Evolutionary conservation across 345 rosid species (phyloP).

Genomic region (Rubroshorea leprosula): DNA sequence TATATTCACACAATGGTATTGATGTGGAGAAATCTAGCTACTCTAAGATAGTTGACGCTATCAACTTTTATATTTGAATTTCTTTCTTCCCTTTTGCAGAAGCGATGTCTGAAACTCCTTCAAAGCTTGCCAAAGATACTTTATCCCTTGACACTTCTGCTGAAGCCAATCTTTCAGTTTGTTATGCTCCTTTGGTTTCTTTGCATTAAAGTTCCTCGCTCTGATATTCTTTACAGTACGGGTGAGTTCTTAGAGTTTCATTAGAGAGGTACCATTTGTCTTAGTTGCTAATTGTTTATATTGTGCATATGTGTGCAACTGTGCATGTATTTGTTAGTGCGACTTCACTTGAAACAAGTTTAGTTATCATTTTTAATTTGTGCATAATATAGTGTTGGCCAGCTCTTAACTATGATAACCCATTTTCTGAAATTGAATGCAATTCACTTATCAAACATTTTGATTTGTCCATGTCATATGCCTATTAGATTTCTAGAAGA

Average conservation of each 20-base stretch:
- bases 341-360: background rate
- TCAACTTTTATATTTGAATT: background rate
- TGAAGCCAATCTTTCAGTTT: constrained; percentile 82
- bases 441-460: background rate
- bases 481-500: background rate
- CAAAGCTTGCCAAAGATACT: constrained; percentile 53
- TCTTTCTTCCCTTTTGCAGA: constrained; percentile 30
- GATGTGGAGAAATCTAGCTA: constrained; percentile 8
- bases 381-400: background rate
- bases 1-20: constrained; percentile 79
- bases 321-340: background rate
- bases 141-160: constrained; percentile 54
- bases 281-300: background rate
- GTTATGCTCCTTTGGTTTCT: constrained; percentile 79
- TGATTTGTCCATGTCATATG: background rate
- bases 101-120: constrained; percentile 46
- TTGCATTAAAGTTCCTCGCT: constrained; percentile 60
- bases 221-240: constrained; percentile 86
- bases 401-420: background rate
- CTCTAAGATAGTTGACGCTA: background rate
- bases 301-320: background rate
- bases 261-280: background rate
- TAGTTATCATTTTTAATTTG: background rate
- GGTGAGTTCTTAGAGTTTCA: constrained; percentile 36
- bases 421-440: background rate